Percentiles rank a stretch among this genome's conserved stretches.
phyloP scores from a whole-genome alignment of 495 filamentous ascomycete species.

The Hyphodiscus hymeniophilus region DNA sequence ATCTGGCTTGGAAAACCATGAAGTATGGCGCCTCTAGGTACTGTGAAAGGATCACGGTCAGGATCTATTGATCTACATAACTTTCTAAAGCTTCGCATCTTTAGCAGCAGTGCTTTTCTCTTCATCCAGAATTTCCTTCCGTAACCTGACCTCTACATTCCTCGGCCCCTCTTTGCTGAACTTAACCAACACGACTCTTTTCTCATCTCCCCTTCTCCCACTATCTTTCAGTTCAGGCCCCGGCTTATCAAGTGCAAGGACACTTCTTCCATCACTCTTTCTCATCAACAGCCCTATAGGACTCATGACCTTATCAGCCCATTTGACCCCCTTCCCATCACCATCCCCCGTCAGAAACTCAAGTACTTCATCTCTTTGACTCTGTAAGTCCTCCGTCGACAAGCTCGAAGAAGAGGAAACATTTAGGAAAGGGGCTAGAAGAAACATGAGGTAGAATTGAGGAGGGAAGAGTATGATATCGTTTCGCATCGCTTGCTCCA shows the following conservation, averaged over 20 bases:
- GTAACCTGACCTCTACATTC: constrained; percentile 45
- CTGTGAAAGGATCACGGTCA: too few relatives aligned
- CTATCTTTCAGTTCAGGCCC: constrained; percentile 60
- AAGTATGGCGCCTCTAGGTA: too few relatives aligned
- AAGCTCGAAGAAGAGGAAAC: constrained; percentile 28
- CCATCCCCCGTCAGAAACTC: constrained; percentile 44
- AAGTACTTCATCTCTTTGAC: constrained; percentile 47
- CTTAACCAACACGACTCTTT: constrained; percentile 63
- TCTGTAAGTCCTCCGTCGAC: constrained; percentile 35
- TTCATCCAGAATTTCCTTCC: constrained; percentile 39
- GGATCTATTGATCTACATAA: not conserved
- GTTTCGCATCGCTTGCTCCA: constrained; percentile 46
- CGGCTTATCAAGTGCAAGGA: constrained; percentile 62
- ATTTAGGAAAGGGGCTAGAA: constrained; percentile 53
- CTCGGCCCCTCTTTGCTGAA: constrained; percentile 50
- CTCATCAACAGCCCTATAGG: constrained; percentile 50
- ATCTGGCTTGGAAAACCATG: too few relatives aligned
- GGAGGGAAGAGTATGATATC: constrained; percentile 86
- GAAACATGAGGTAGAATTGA: constrained; percentile 69
- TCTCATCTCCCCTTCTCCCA: constrained; percentile 56
- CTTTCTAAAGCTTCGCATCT: constrained; percentile 3
- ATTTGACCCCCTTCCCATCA: constrained; percentile 38
- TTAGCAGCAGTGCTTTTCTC: constrained; percentile 23
- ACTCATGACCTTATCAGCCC: constrained; percentile 73
- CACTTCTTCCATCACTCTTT: constrained; percentile 45